Conservation (phyloP, 176 grass and related monocot species). For the Oryza brachyantha region DNA sequence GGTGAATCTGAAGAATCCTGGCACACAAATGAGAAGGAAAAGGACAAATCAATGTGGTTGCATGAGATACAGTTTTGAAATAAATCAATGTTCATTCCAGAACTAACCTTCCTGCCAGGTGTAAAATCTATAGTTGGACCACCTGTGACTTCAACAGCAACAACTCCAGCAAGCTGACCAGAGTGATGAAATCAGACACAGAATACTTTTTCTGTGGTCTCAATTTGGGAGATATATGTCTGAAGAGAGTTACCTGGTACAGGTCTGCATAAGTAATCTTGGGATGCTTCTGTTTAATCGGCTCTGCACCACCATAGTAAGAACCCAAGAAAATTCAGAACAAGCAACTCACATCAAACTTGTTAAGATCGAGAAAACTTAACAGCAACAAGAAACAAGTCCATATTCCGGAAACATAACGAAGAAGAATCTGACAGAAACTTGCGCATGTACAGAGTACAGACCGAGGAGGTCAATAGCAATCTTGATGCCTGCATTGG, state of each 20-base stretch:
- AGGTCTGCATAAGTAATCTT: constrained; percentile 74
- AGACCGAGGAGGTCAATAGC: constrained; percentile 68
- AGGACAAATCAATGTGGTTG: not conserved
- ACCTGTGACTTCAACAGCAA: constrained; percentile 69
- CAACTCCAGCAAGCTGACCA: constrained; percentile 63
- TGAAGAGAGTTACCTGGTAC: constrained; percentile 61
- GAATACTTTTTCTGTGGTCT: no score
- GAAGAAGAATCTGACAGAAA: not conserved
- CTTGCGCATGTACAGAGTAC: no score
- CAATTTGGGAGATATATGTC: no score
- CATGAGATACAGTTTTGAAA: not conserved
- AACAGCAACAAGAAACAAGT: not conserved
- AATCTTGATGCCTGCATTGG: constrained; percentile 63
- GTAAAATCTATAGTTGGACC: constrained; percentile 57
- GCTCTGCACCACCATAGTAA: constrained; percentile 34
- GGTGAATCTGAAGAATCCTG: constrained; percentile 55
- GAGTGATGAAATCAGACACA: not conserved
- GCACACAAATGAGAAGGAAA: not conserved
- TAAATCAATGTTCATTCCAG: not conserved
- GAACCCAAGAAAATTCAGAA: not conserved
- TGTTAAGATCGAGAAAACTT: not conserved
- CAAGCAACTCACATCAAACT: not conserved
- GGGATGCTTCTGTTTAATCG: constrained; percentile 59
- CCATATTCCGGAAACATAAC: not conserved
- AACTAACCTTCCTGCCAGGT: constrained; percentile 56